Evolutionary conservation across 768 basidiomycete genomes (phyloP), one percentile per base, ranked within the genome.

Genomic region (Termitomyces sp.): DNA sequence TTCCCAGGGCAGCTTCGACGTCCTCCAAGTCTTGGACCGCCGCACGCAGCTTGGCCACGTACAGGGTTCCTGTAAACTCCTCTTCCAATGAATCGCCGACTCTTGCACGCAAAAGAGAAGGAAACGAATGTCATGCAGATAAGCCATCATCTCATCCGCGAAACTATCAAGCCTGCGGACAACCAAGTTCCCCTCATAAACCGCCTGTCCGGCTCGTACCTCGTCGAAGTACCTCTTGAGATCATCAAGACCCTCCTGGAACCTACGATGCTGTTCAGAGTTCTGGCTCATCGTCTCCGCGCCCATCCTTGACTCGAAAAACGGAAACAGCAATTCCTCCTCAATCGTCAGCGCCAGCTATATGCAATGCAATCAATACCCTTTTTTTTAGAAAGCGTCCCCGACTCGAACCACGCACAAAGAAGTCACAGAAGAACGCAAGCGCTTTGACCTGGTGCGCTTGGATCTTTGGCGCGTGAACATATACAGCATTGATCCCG

Each of bases 191-290:
- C 30, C 30, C 0, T 33, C 33, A 62, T 87, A 87, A 60, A 81
- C 76, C 50, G 75, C 72, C 35, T 82, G 79, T 35, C 86, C 77
- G 47, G 76, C 80, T 63, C 83, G 79, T 12, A 87, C 80, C 35
- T 84, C 80, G 59, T 83, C 75, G 56, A 86, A 75, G 22, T 69
- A 69, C 20, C 44, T 55, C 55, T 68, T 64, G 2, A 67, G 58
- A 24, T 64, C 65, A 6, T 63, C 61, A 5, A 72, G 56, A 6
- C 68, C 61, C 7, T 65, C 64, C 20, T 68, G 58, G 53, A 73
- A 73, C 4, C 28, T 36, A 13, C 62, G 54, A 28, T 72, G 72
- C 40, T 71, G 33, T 12, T 33, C 33, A 63, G 7, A 70, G 51
- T 69, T 72, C 12, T 32, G 20, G 2, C 43, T 38, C 59, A 73